Percentiles rank a stretch among this genome's conserved stretches.
Conservation (phyloP, 495 filamentous ascomycete genomes). For the Corynascus novoguineensis region DNA sequence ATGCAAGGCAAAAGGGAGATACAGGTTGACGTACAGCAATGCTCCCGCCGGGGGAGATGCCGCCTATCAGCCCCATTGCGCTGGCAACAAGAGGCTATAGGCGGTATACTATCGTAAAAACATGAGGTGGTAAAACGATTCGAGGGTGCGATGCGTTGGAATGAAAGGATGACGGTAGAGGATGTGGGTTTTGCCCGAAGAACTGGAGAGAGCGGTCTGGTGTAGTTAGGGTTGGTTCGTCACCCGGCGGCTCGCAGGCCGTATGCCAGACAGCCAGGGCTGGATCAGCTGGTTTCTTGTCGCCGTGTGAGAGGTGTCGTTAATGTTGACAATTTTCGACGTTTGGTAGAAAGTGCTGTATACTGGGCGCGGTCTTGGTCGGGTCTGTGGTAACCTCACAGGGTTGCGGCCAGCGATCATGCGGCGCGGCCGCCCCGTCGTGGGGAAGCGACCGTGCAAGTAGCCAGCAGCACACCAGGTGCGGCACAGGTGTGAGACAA, state of each 20-base stretch:
- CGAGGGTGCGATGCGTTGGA: not conserved
- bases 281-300: not conserved
- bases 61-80: slow-evolving; percentile 70
- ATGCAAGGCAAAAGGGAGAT: not conserved
- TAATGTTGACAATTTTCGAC: too few species aligned
- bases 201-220: not conserved
- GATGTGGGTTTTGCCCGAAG: not conserved
- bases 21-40: slow-evolving; percentile 60
- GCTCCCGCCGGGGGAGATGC: slow-evolving; percentile 78
- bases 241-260: not conserved
- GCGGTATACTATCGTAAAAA: slow-evolving; percentile 19
- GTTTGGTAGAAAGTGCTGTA: too few species aligned
- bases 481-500: slow-evolving; percentile 15
- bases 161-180: not conserved
- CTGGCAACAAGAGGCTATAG: slow-evolving; percentile 25
- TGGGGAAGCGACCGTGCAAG: slow-evolving; percentile 12
- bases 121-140: slow-evolving; percentile 19
- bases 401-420: slow-evolving; percentile 9
- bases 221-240: not conserved
- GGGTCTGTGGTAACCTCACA: not conserved
- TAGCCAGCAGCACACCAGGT: slow-evolving; percentile 6
- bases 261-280: not conserved
- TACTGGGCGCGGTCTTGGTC: not conserved
- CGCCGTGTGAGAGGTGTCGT: not conserved
- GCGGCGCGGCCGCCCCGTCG: slow-evolving; percentile 6